Conservation (phyloP, 2,329 filamentous ascomycete genomes). For the Penicillium sp. region DNA sequence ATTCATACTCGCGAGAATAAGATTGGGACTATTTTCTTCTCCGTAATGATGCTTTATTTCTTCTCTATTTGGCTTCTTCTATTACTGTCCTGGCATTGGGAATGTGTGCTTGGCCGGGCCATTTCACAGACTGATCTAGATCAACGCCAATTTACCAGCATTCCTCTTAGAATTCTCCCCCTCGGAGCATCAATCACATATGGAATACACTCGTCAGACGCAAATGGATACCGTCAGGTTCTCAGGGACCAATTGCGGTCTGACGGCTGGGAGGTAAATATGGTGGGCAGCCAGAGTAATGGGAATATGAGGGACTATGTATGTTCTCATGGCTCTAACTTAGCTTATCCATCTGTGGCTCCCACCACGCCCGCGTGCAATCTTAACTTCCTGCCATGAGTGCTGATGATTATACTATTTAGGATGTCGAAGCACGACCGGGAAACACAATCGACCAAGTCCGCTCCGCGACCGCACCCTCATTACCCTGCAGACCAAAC, state of each 20-base stretch:
- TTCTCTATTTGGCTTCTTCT: background rate
- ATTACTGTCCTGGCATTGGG: background rate
- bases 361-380: background rate
- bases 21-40: background rate
- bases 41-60: background rate
- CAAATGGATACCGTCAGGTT: constrained; percentile 19
- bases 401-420: background rate
- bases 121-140: background rate
- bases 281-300: constrained; percentile 16
- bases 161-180: constrained; percentile 14
- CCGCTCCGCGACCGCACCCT: background rate
- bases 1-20: background rate
- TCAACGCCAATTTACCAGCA: background rate
- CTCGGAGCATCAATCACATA: constrained; percentile 21
- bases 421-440: constrained; percentile 14
- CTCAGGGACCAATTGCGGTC: constrained; percentile 14
- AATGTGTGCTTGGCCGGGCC: background rate
- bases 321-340: background rate
- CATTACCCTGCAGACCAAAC: constrained; percentile 12
- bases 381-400: background rate
- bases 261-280: constrained; percentile 19
- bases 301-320: constrained; percentile 29
- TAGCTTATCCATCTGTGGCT: background rate
- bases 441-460: constrained; percentile 14
- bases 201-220: constrained; percentile 8